Conservation (phyloP, 805 yeast genomes). For the Yarrowia sp. region DNA sequence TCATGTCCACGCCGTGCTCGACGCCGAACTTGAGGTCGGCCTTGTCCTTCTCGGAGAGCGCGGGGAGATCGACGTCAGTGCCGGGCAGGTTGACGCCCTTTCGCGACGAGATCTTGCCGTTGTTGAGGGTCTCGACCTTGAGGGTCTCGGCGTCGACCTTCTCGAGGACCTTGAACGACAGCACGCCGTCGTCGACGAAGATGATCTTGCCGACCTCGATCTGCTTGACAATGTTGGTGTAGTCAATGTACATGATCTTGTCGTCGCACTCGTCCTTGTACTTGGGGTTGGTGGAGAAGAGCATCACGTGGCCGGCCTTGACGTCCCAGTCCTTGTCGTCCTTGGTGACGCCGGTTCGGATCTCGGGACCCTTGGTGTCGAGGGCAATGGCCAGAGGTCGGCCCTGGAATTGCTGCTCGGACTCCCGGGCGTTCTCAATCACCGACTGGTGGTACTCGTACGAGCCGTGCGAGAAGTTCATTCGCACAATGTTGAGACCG, state of each 20-base stretch:
- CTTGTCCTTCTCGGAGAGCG: conserved; percentile 94
- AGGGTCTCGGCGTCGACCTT: conserved; percentile 75
- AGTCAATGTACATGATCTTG: conserved; percentile 84
- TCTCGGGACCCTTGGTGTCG: conserved; percentile 99
- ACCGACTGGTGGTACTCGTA: conserved; percentile 97
- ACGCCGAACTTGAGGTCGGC: conserved; percentile 92
- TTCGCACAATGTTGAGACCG: conserved; percentile 95
- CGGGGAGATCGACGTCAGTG: conserved; percentile 98
- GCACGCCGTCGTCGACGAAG: conserved; percentile 96
- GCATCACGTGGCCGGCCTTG: conserved; percentile 83
- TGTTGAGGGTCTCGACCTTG: conserved; percentile 85
- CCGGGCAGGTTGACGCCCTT: conserved; percentile 99
- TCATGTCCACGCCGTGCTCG: conserved; percentile 95
- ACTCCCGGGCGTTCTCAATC: conserved; percentile 92
- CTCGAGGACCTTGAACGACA: conserved; percentile 89
- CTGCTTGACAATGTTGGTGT: conserved; percentile 94
- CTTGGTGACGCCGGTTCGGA: conserved; percentile 94
- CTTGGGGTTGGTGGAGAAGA: conserved; percentile 84
- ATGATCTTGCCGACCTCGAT: conserved; percentile 83
- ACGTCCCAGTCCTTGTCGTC: conserved; percentile 81
- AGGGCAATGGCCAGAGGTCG: conserved; percentile 98
- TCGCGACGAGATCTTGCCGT: conserved; percentile 94
- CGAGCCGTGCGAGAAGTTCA: conserved; percentile 99
- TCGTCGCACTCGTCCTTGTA: conserved; percentile 72
- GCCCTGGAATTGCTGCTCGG: conserved; percentile 85